Evolutionary conservation across 139 green algal genomes (phyloP).

Genomic region (Auxenochlorella pyrenoidosa): DNA sequence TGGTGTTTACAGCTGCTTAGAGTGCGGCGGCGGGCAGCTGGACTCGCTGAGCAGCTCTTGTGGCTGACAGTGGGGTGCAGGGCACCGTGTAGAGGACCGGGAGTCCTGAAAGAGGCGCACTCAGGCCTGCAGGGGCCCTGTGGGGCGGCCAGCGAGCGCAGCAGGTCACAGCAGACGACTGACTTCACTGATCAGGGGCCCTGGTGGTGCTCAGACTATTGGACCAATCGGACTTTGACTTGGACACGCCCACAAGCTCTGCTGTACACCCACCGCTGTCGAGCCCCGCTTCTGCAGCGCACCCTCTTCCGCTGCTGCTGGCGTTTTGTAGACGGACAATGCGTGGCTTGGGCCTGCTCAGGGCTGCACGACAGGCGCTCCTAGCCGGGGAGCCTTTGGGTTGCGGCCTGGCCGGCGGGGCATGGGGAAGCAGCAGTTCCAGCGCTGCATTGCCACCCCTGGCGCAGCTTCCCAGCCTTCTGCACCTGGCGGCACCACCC

Average conservation of each 20-base stretch:
- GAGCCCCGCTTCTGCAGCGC: background rate
- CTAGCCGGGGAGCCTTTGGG: slow-evolving; percentile 9
- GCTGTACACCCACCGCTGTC: background rate
- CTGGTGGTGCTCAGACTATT: background rate
- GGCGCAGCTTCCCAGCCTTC: slow-evolving; percentile 9
- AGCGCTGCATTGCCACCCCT: background rate
- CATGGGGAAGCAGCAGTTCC: background rate
- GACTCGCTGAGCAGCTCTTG: no score
- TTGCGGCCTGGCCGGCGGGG: background rate
- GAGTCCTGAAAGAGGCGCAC: background rate
- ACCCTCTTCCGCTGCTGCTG: background rate
- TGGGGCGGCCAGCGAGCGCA: background rate
- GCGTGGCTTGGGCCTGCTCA: background rate
- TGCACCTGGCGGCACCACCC: background rate
- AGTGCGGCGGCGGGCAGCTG: background rate
- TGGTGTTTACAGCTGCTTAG: background rate
- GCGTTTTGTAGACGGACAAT: background rate
- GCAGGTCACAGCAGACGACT: background rate
- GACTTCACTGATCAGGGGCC: background rate
- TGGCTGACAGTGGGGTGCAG: no score
- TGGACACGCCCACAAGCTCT: background rate
- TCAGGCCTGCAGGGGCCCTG: background rate
- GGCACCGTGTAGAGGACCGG: background rate
- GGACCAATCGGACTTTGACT: background rate
- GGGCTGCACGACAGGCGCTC: slow-evolving; percentile 2